A percentile compares a stretch with the other conserved stretches of the same genome.
Evolutionary conservation across 306 rosid species (phyloP).

Genomic region (Inga oerstediana): DNA sequence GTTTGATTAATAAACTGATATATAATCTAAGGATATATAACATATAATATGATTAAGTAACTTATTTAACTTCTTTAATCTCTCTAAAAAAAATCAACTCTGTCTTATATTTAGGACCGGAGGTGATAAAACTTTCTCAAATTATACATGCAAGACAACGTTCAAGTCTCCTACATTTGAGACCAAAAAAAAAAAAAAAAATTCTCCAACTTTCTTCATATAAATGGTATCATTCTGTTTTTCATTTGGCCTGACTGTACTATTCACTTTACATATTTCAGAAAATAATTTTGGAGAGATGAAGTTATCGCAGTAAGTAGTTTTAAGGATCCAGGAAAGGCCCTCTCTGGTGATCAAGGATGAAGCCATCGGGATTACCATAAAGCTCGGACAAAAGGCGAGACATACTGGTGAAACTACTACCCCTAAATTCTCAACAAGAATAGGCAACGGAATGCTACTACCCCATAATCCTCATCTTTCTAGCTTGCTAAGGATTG

Average conservation of each 20-base stretch:
- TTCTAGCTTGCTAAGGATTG: slow-evolving; percentile 88
- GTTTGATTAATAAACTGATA: too few relatives aligned
- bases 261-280: slow-evolving; percentile 25
- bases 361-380: background rate
- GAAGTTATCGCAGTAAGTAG: background rate
- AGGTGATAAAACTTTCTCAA: background rate
- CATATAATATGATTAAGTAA: too few relatives aligned
- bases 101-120: too few relatives aligned
- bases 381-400: background rate
- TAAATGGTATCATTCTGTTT: background rate
- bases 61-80: too few relatives aligned
- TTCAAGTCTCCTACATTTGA: background rate
- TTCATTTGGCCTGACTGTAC: background rate
- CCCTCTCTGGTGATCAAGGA: slow-evolving; percentile 5
- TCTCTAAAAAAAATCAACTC: too few relatives aligned
- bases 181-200: too few relatives aligned
- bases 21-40: too few relatives aligned
- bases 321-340: slow-evolving; percentile 8
- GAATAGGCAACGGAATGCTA: slow-evolving; percentile 16
- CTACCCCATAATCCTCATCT: slow-evolving; percentile 50
- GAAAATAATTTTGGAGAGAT: slow-evolving; percentile 6
- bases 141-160: background rate
- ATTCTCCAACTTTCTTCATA: background rate
- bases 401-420: background rate
- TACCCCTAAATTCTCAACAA: slow-evolving; percentile 9